Evolutionary conservation across 2,329 filamentous ascomycete species (phyloP), one percentile per base, ranked within the genome.

Genomic region (Monilinia fructicola): DNA sequence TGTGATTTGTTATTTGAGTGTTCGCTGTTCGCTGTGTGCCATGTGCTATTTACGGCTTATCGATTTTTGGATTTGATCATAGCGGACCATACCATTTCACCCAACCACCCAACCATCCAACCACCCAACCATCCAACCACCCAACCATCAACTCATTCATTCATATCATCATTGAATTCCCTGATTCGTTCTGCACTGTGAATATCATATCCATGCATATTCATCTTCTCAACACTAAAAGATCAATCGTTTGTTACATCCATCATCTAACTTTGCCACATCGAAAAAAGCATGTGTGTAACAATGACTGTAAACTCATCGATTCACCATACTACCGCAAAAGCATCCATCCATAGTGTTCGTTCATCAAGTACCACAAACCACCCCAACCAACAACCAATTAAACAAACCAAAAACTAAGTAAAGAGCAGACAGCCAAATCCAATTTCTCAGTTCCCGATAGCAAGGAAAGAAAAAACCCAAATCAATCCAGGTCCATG

Each of bases 401-500:
- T 46, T 40, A 58, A 58, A 56, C 28, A 12, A 44, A 14, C 14
- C 42, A 16, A 59, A 59, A 35, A 35, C 14, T 12, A 16, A 10
- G 4, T 9, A n/a, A 58, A 48, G 31, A n/a, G 28, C 56, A 59
- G 28, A 28, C 12, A 59, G 44, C 28, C 42, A 48, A 59, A 23
- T 59, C 21, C 56, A 21, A 48, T 35, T 48, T 46, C 56, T 42
- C 10, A 48, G 4, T n/a, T n/a, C 21, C 56, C 42, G 2, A 11
- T 48, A 59, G 26, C 12, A 48, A 48, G 26, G 10, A 59, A 31
- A 21, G 18, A 12, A 59, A 46, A 58, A 42, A 12, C 10, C 12
- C 44, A 59, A 59, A 59, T 23, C 56, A 59, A 59, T 59, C 56
- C 42, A 48, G 42, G 26, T 48, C 42, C n/a, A 23, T 59, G 56